Evolutionary conservation across 176 grass and related monocot species (phyloP).

Genomic region (Triticum timopheevii): DNA sequence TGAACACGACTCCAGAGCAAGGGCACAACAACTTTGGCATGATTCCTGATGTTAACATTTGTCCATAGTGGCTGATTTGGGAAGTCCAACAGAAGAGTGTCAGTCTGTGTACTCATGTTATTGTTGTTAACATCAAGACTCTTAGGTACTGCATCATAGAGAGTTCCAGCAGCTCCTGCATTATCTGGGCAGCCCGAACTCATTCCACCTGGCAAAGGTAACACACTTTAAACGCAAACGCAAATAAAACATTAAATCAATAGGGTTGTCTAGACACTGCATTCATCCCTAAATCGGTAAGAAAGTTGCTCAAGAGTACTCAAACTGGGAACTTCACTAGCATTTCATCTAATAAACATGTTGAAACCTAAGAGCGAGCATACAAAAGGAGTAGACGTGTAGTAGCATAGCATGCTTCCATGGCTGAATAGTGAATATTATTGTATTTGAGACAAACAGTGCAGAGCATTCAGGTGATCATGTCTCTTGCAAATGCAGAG

Average conservation of each 20-base stretch:
- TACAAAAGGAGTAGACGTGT: neutral
- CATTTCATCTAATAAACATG: constrained; percentile 6
- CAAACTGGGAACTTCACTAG: constrained; percentile 4
- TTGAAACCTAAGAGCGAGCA: neutral
- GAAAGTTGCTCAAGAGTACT: constrained; percentile 15
- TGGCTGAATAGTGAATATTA: neutral
- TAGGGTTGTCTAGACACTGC: neutral
- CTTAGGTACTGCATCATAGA: constrained; percentile 98
- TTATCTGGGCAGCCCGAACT: constrained; percentile 96
- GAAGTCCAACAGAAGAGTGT: constrained; percentile 97
- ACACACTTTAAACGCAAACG: constrained; percentile 16
- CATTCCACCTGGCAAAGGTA: constrained; percentile 55
- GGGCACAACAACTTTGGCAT: constrained; percentile 91
- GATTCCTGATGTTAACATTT: constrained; percentile 93
- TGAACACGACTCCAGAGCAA: constrained; percentile 99
- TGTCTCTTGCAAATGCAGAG: neutral
- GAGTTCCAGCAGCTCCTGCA: constrained; percentile 93
- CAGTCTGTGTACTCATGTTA: constrained; percentile 94
- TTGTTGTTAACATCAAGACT: constrained; percentile 93
- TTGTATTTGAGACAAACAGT: neutral
- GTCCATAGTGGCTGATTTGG: constrained; percentile 99
- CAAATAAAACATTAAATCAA: neutral
- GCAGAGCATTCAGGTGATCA: neutral
- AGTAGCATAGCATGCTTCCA: neutral
- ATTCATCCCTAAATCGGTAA: constrained; percentile 6